Conservation (phyloP, 2,329 filamentous ascomycete genomes). For the Sphaerulina musiva region DNA sequence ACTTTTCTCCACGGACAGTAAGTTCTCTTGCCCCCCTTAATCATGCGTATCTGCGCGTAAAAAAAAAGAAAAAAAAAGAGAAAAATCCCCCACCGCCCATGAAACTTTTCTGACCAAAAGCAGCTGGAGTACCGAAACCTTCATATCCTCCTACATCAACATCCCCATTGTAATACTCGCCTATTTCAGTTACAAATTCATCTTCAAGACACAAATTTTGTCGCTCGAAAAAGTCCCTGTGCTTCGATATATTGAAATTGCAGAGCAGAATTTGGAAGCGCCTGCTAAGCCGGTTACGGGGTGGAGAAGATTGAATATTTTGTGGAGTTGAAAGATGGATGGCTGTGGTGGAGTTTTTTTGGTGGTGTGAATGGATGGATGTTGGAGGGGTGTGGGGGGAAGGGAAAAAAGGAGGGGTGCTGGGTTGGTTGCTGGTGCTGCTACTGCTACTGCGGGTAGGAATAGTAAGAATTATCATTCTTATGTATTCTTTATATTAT, state of each 20-base stretch:
- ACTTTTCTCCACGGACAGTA: slow-evolving; percentile 49
- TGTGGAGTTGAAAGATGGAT: slow-evolving; percentile 14
- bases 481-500: too few relatives aligned
- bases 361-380: too few relatives aligned
- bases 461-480: too few relatives aligned
- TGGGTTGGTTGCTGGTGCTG: too few relatives aligned
- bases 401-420: too few relatives aligned
- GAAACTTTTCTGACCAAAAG: neutral
- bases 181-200: slow-evolving; percentile 50
- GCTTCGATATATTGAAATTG: slow-evolving; percentile 15
- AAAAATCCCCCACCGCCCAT: too few relatives aligned
- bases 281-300: slow-evolving; percentile 9
- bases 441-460: too few relatives aligned
- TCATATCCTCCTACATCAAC: slow-evolving; percentile 56
- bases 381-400: too few relatives aligned
- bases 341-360: too few relatives aligned
- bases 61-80: too few relatives aligned
- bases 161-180: slow-evolving; percentile 53
- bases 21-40: slow-evolving; percentile 23
- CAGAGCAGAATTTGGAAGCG: slow-evolving; percentile 14
- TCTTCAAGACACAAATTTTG: slow-evolving; percentile 44
- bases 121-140: slow-evolving; percentile 51
- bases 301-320: slow-evolving; percentile 13
- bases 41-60: too few relatives aligned
- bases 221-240: slow-evolving; percentile 16